Evolutionary conservation across 495 filamentous ascomycete genomes (phyloP).

Genomic region (Talaromyces wortmannii): DNA sequence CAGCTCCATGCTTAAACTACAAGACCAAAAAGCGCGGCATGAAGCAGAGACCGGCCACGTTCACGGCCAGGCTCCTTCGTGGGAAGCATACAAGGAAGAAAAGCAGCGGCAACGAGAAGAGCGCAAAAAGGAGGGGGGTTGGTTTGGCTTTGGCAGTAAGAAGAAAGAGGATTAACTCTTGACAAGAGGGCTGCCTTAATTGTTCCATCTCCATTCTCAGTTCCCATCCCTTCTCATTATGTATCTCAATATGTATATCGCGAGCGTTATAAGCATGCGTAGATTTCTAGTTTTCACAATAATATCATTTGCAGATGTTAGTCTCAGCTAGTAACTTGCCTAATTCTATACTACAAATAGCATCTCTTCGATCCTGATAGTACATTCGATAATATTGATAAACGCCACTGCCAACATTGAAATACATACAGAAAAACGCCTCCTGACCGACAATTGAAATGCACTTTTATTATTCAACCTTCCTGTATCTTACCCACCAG

Average conservation of each 20-base stretch:
- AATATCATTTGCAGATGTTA: no score
- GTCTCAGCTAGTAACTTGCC: no score
- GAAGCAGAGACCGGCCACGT: constrained; percentile 6
- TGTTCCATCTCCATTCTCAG: not conserved
- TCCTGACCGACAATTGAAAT: not conserved
- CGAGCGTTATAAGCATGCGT: no score
- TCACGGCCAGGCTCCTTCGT: constrained; percentile 18
- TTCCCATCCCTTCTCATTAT: not conserved
- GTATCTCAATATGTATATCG: no score
- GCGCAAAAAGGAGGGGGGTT: constrained; percentile 10
- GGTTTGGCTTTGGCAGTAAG: constrained; percentile 5
- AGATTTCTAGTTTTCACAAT: no score
- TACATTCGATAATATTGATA: not conserved
- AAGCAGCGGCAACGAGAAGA: constrained; percentile 21
- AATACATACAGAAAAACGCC: not conserved
- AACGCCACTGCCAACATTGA: not conserved
- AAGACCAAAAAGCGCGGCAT: constrained; percentile 6
- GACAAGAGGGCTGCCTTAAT: no score
- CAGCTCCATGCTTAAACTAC: constrained; percentile 8
- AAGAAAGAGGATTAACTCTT: constrained; percentile 1
- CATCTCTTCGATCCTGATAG: not conserved
- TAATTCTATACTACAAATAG: not conserved
- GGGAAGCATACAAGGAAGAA: constrained; percentile 34
- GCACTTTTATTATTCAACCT: not conserved
- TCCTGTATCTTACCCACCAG: constrained; percentile 11